phyloP scores from a whole-genome alignment of 106 monocot species.

The Agapanthus africanus region DNA sequence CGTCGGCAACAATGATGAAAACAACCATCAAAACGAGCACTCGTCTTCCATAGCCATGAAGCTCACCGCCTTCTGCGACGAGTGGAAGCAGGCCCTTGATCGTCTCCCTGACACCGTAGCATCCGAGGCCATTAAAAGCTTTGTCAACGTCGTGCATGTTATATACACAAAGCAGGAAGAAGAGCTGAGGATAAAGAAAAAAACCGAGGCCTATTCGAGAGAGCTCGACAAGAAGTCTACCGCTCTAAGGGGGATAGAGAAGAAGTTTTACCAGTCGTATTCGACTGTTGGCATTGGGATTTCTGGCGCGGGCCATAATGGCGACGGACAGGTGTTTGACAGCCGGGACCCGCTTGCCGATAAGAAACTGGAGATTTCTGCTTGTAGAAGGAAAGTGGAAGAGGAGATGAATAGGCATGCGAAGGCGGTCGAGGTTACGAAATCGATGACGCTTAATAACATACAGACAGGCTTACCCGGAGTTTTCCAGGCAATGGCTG shows the following conservation, averaged over 20 bases:
- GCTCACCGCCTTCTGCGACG: conserved; percentile 76
- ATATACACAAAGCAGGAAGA: conserved; percentile 74
- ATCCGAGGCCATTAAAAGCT: conserved; percentile 83
- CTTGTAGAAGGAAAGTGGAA: conserved; percentile 60
- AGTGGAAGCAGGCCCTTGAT: conserved; percentile 90
- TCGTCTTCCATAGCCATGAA: conserved; percentile 50
- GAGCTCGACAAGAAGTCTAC: conserved; percentile 85
- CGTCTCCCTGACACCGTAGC: conserved; percentile 87
- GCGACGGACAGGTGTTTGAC: conserved; percentile 43
- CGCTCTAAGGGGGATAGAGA: conserved; percentile 63
- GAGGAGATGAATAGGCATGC: conserved; percentile 60
- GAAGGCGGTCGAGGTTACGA: conserved; percentile 56
- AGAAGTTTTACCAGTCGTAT: conserved; percentile 86
- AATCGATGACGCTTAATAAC: conserved; percentile 76
- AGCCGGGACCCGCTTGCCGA: conserved; percentile 62
- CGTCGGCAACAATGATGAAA: conserved; percentile 32
- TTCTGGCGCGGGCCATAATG: conserved; percentile 27
- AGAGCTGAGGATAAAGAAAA: conserved; percentile 71
- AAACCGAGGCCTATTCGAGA: conserved; percentile 49
- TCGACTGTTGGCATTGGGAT: conserved; percentile 33
- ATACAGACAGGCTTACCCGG: conserved; percentile 81
- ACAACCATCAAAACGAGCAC: conserved; percentile 31
- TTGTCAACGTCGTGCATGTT: conserved; percentile 63
- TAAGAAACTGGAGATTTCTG: conserved; percentile 51
- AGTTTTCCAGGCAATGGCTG: conserved; percentile 82